Evolutionary conservation across 2,329 filamentous ascomycete genomes (phyloP).

Genomic region (Myriosclerotinia curreyana): DNA sequence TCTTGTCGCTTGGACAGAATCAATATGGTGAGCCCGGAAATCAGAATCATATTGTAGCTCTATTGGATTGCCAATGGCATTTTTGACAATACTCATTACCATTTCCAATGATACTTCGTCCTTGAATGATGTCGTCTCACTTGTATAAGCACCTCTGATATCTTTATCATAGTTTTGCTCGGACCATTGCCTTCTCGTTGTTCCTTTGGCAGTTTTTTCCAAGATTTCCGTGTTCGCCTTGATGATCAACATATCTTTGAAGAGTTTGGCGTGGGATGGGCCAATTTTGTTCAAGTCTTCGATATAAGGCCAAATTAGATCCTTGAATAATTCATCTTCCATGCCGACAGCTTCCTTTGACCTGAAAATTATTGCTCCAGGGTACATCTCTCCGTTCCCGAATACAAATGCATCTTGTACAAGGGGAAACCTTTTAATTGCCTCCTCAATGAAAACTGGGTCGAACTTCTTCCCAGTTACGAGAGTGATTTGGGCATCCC

Average conservation of each 20-base stretch:
- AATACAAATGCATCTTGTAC: slow-evolving; percentile 59
- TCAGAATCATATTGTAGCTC: slow-evolving; percentile 44
- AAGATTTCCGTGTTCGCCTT: neutral
- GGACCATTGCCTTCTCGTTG: slow-evolving; percentile 39
- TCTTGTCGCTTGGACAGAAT: slow-evolving; percentile 45
- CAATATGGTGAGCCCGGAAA: slow-evolving; percentile 56
- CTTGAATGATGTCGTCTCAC: neutral
- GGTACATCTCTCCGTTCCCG: slow-evolving; percentile 54
- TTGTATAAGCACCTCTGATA: slow-evolving; percentile 10
- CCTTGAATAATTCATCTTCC: neutral
- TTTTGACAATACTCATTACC: slow-evolving; percentile 40
- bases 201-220: slow-evolving; percentile 63
- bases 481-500: slow-evolving; percentile 60
- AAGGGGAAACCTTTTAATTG: slow-evolving; percentile 45
- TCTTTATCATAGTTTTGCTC: neutral
- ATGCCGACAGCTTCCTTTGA: slow-evolving; percentile 39
- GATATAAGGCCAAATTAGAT: slow-evolving; percentile 14
- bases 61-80: slow-evolving; percentile 36
- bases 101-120: neutral
- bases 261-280: slow-evolving; percentile 5
- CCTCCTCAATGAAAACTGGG: slow-evolving; percentile 52
- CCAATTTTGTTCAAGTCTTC: neutral
- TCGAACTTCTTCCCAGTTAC: slow-evolving; percentile 55
- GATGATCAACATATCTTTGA: slow-evolving; percentile 16
- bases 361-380: slow-evolving; percentile 56